Conservation (phyloP, 768 basidiomycete species). For the Tulasnella sp. region DNA sequence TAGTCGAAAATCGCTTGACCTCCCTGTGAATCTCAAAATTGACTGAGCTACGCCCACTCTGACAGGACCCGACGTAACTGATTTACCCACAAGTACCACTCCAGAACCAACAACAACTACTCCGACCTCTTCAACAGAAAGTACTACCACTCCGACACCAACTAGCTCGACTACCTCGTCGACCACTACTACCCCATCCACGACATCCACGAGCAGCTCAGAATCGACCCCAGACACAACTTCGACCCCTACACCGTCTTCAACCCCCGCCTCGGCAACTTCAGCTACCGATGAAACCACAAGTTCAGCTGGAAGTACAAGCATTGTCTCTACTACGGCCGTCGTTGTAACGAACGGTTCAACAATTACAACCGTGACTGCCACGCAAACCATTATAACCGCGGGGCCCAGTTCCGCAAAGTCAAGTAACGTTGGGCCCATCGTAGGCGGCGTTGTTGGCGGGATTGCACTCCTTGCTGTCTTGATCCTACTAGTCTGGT, state of each 20-base stretch:
- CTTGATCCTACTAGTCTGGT: neutral
- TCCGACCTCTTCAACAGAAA: neutral
- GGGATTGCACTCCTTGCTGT: conserved; percentile 12
- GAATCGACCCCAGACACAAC: neutral
- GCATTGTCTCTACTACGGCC: neutral
- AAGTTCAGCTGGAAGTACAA: neutral
- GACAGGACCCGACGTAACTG: neutral
- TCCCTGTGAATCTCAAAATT: neutral
- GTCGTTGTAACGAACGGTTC: conserved; percentile 17
- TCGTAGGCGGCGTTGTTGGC: conserved; percentile 31
- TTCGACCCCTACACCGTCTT: neutral
- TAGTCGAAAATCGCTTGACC: neutral
- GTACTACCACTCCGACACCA: neutral
- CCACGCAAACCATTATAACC: conserved; percentile 3
- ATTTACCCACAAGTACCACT: neutral
- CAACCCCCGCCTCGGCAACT: neutral
- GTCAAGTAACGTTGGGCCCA: conserved; percentile 21
- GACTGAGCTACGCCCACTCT: neutral
- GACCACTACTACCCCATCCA: neutral
- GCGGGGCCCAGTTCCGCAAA: neutral
- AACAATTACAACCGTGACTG: conserved; percentile 10
- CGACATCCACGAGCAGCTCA: neutral
- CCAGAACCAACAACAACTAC: neutral
- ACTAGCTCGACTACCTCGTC: neutral
- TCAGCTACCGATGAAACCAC: neutral